These are phyloP conservation scores for Monilinia fructicola DNA, from an alignment of 2,329 filamentous ascomycete species.

Conservation along the genomic window DNA sequence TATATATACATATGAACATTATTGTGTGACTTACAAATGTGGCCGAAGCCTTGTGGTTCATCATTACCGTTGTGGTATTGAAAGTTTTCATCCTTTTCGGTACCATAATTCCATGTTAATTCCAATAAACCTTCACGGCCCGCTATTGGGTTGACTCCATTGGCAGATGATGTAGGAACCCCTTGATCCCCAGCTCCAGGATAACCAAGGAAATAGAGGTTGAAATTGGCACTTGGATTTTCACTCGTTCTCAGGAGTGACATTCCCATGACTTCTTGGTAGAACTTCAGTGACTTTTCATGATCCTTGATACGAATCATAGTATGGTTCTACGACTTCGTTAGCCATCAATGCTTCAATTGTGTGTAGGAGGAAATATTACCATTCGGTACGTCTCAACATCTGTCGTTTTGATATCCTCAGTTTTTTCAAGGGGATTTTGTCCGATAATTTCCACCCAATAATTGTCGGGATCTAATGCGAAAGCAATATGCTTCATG, in stretches of 20 bases:
- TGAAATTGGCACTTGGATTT: conserved; percentile 71
- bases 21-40: conserved; percentile 68
- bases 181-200: conserved; percentile 56
- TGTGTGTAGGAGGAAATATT: conserved; percentile 23
- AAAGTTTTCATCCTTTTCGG: conserved; percentile 81
- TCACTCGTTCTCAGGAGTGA: conserved; percentile 71
- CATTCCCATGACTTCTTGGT: conserved; percentile 89
- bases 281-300: conserved; percentile 73
- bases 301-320: conserved; percentile 92
- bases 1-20: not conserved
- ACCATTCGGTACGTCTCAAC: conserved; percentile 71
- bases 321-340: conserved; percentile 66
- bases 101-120: conserved; percentile 81
- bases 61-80: conserved; percentile 91
- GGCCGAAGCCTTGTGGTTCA: conserved; percentile 89
- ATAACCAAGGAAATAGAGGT: conserved; percentile 91
- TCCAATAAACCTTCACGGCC: conserved; percentile 83
- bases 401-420: conserved; percentile 71
- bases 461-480: conserved; percentile 81
- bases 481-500: conserved; percentile 88
- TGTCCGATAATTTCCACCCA: conserved; percentile 81
- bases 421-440: conserved; percentile 69
- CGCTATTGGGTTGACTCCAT: conserved; percentile 58
- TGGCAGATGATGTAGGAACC: conserved; percentile 52
- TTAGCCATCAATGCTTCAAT: not conserved